These are phyloP conservation scores for Tricholoma sp. DNA, from an alignment of 768 basidiomycete genomes.

Conservation along the genomic window DNA sequence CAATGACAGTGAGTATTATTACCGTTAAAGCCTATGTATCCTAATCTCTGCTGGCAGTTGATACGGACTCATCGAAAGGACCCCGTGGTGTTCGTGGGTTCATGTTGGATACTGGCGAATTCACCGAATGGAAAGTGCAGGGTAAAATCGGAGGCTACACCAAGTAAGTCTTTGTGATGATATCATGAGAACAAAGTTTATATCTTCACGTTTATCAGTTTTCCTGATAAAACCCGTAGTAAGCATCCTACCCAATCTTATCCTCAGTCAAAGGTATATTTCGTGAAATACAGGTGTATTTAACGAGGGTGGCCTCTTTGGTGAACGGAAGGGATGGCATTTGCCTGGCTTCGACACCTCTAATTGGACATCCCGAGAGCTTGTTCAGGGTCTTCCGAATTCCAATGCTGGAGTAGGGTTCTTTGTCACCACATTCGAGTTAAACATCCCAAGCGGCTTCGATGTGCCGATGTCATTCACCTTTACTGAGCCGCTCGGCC, in stretches of 20 bases:
- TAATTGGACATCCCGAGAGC: slow-evolving; percentile 51
- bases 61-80: slow-evolving; percentile 55
- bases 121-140: slow-evolving; percentile 66
- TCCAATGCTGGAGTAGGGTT: slow-evolving; percentile 70
- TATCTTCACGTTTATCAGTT: slow-evolving; percentile 40
- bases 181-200: background rate
- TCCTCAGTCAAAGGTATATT: background rate
- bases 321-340: slow-evolving; percentile 73
- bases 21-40: background rate
- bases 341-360: slow-evolving; percentile 65
- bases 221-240: slow-evolving; percentile 62
- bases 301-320: slow-evolving; percentile 70
- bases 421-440: slow-evolving; percentile 69
- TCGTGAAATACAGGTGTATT: slow-evolving; percentile 37
- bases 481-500: slow-evolving; percentile 53
- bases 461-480: slow-evolving; percentile 71
- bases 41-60: slow-evolving; percentile 19
- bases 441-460: slow-evolving; percentile 52
- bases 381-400: slow-evolving; percentile 54
- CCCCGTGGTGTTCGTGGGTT: slow-evolving; percentile 80
- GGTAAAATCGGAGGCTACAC: slow-evolving; percentile 73
- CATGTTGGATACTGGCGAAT: slow-evolving; percentile 55
- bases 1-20: slow-evolving; percentile 31
- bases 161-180: slow-evolving; percentile 31
- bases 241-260: background rate